Percentiles rank a stretch among this genome's conserved stretches.
phyloP scores from a whole-genome alignment of 768 basidiomycete species.

The Mycena chlorophos region DNA sequence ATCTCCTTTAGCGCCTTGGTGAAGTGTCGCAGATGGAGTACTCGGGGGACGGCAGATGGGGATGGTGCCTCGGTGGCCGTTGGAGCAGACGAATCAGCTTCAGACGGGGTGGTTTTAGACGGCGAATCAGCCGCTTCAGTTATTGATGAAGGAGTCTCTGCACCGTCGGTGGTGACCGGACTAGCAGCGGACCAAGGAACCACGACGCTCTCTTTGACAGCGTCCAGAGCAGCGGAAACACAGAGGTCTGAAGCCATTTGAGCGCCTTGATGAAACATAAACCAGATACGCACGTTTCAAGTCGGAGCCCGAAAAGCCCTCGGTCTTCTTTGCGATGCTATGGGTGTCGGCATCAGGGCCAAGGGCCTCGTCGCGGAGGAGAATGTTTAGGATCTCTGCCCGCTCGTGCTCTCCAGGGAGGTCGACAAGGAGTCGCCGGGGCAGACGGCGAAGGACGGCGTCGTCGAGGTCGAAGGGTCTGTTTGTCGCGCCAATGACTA shows the following conservation, averaged over 20 bases:
- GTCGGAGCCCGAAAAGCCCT: slow-evolving; percentile 91
- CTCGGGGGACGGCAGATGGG: slow-evolving; percentile 15
- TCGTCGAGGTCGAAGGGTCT: slow-evolving; percentile 89
- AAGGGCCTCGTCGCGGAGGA: slow-evolving; percentile 78
- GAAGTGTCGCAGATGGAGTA: slow-evolving; percentile 65
- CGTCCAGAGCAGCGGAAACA: slow-evolving; percentile 88
- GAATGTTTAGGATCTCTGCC: slow-evolving; percentile 87
- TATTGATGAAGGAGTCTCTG: too few relatives aligned
- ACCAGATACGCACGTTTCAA: slow-evolving; percentile 71
- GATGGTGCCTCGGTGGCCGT: slow-evolving; percentile 13
- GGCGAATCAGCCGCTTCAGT: slow-evolving; percentile 10
- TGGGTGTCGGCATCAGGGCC: slow-evolving; percentile 62
- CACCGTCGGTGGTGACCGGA: not conserved
- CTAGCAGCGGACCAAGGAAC: slow-evolving; percentile 69
- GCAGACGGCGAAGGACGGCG: slow-evolving; percentile 85
- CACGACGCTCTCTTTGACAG: slow-evolving; percentile 80
- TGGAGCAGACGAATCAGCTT: not conserved
- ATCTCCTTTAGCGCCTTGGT: slow-evolving; percentile 85
- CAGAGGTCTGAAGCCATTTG: slow-evolving; percentile 68
- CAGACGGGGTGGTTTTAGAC: not conserved
- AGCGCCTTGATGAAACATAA: slow-evolving; percentile 5
- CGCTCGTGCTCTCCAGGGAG: slow-evolving; percentile 85
- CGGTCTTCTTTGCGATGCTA: slow-evolving; percentile 67
- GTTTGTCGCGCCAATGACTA: slow-evolving; percentile 94
- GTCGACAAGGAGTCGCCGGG: slow-evolving; percentile 84